Evolutionary conservation across 2,329 filamentous ascomycete genomes (phyloP).

Genomic region (Nothopassalora personata): DNA sequence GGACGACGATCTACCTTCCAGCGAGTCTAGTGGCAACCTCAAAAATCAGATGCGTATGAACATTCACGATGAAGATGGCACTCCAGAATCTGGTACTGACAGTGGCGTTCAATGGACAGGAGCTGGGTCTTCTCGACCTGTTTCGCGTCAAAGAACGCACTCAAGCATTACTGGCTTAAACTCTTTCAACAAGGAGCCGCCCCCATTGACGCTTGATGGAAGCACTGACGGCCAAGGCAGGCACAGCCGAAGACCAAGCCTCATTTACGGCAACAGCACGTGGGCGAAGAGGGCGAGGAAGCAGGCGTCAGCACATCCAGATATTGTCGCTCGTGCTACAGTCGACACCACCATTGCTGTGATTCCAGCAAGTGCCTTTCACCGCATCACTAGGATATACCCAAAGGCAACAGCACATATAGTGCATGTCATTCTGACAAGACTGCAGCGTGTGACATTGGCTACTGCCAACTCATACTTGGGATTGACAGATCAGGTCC

Average conservation of each 20-base stretch:
- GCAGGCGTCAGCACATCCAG: slow-evolving; percentile 80
- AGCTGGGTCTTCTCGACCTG: slow-evolving; percentile 18
- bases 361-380: slow-evolving; percentile 93
- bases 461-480: slow-evolving; percentile 93
- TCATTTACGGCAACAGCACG: slow-evolving; percentile 16
- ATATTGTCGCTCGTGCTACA: slow-evolving; percentile 92
- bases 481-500: slow-evolving; percentile 81
- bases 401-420: slow-evolving; percentile 96
- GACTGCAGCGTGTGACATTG: slow-evolving; percentile 89
- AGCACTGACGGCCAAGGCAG: slow-evolving; percentile 20
- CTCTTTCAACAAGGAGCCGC: slow-evolving; percentile 25
- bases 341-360: slow-evolving; percentile 97
- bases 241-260: slow-evolving; percentile 25
- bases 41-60: slow-evolving; percentile 22
- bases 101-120: slow-evolving; percentile 22
- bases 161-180: slow-evolving; percentile 13
- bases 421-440: slow-evolving; percentile 91
- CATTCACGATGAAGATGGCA: slow-evolving; percentile 17
- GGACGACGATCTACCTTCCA: slow-evolving; percentile 50
- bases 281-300: slow-evolving; percentile 30
- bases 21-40: slow-evolving; percentile 19
- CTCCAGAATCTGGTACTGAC: slow-evolving; percentile 24
- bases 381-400: slow-evolving; percentile 85
- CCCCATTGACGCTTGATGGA: slow-evolving; percentile 27
- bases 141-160: slow-evolving; percentile 24